These are phyloP conservation scores for Phyllosticta citriasiana DNA, from an alignment of 2,329 filamentous ascomycete genomes.

Conservation along the genomic window DNA sequence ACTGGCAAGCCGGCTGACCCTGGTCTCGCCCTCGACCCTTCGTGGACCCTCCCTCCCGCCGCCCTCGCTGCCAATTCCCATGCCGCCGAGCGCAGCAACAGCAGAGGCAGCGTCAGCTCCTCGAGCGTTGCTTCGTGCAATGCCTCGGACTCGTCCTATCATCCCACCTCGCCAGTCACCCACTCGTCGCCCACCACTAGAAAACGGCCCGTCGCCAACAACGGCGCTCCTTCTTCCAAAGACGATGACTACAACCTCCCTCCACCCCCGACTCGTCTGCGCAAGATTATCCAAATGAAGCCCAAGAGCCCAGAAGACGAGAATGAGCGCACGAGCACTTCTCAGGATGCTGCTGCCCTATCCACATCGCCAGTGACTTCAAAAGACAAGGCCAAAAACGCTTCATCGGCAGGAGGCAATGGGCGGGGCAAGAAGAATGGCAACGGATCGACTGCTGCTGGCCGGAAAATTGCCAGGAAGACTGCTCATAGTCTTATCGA, in stretches of 20 bases:
- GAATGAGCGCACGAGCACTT: conserved; percentile 17
- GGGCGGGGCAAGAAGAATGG: conserved; percentile 56
- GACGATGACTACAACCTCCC: conserved; percentile 70
- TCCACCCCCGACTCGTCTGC: conserved; percentile 79
- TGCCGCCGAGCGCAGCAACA: conserved; percentile 20
- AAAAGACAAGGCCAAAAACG: conserved; percentile 15
- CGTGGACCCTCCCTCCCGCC: conserved; percentile 48
- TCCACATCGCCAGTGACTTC: background rate
- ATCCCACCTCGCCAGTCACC: conserved; percentile 33
- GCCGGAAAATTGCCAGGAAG: conserved; percentile 90
- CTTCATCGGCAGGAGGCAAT: conserved; percentile 15
- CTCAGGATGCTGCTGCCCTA: conserved; percentile 12
- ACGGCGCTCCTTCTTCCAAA: conserved; percentile 26
- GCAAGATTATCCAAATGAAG: conserved; percentile 99
- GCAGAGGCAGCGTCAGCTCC: conserved; percentile 38
- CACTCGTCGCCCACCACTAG: conserved; percentile 17
- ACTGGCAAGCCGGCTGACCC: conserved; percentile 42
- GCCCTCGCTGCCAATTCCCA: conserved; percentile 38
- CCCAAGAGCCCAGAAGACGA: conserved; percentile 31
- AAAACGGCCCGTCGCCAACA: conserved; percentile 14
- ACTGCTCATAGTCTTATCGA: conserved; percentile 96
- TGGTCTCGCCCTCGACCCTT: conserved; percentile 7
- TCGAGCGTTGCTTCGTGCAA: conserved; percentile 33
- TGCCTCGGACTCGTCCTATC: conserved; percentile 44
- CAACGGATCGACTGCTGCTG: conserved; percentile 63